These are phyloP conservation scores for Hygrocybe coccinea DNA, from an alignment of 768 basidiomycete genomes.

Conservation along the genomic window DNA sequence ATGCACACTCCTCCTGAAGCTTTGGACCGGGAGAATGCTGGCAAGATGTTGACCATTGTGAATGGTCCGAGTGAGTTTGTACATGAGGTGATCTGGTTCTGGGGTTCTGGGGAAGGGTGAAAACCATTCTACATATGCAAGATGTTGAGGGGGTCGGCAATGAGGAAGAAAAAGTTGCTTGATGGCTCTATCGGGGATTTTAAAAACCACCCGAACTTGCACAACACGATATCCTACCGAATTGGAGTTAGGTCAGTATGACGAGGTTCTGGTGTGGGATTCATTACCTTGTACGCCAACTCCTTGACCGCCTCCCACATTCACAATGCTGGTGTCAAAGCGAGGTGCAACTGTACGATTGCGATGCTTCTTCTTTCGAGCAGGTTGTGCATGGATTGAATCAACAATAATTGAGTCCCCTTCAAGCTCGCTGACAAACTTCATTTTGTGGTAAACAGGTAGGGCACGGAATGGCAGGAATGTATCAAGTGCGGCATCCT, in stretches of 20 bases:
- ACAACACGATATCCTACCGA: conserved; percentile 23
- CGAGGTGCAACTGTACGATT: conserved; percentile 1
- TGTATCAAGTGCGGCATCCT: conserved; percentile 9
- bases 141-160: conserved; percentile 10
- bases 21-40: conserved; percentile 24
- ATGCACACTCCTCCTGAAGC: conserved; percentile 28
- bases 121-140: conserved; percentile 29
- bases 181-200: conserved; percentile 11
- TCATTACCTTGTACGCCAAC: neutral
- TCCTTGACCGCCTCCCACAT: neutral
- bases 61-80: conserved; percentile 13
- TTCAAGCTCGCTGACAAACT: conserved; percentile 25
- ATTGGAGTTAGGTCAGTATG: neutral
- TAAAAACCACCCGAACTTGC: conserved; percentile 23
- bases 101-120: conserved; percentile 11
- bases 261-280: neutral
- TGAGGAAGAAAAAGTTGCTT: conserved; percentile 8
- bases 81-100: conserved; percentile 16
- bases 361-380: neutral
- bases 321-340: conserved; percentile 3
- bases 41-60: conserved; percentile 9
- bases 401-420: conserved; percentile 18
- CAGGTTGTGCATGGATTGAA: conserved; percentile 24
- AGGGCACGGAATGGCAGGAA: conserved; percentile 24
- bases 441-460: conserved; percentile 33